Conservation (phyloP, 2,329 filamentous ascomycete genomes). For the Fusarium incarnatum region DNA sequence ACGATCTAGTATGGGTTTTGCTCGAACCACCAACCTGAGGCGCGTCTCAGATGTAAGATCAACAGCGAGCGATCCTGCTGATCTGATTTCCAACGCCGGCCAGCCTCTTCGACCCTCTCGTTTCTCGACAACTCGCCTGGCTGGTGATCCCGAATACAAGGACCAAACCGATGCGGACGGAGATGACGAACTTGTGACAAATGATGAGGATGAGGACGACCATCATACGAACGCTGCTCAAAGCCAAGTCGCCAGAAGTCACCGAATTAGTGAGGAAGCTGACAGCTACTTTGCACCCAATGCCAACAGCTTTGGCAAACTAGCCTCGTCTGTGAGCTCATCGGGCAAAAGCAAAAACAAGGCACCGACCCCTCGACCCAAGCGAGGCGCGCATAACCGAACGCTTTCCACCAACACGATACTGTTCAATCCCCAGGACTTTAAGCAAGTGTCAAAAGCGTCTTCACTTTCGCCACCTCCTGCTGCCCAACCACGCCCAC, state of each 20-base stretch:
- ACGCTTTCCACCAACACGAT: slow-evolving; percentile 87
- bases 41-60: slow-evolving; percentile 69
- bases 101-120: slow-evolving; percentile 45
- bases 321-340: slow-evolving; percentile 52
- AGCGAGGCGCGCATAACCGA: slow-evolving; percentile 70
- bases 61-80: slow-evolving; percentile 72
- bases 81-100: slow-evolving; percentile 67
- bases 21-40: slow-evolving; percentile 60
- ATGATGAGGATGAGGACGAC: slow-evolving; percentile 77
- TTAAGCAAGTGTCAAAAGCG: slow-evolving; percentile 52
- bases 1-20: slow-evolving; percentile 65
- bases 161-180: slow-evolving; percentile 85
- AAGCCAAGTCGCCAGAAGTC: slow-evolving; percentile 46
- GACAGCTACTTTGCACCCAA: slow-evolving; percentile 68
- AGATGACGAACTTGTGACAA: slow-evolving; percentile 88
- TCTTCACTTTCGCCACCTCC: slow-evolving; percentile 59
- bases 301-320: slow-evolving; percentile 55
- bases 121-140: slow-evolving; percentile 56
- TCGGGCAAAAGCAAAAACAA: slow-evolving; percentile 46
- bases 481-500: slow-evolving; percentile 49
- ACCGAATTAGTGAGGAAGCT: slow-evolving; percentile 49
- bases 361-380: slow-evolving; percentile 51
- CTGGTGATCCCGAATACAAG: slow-evolving; percentile 56
- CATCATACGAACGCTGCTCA: slow-evolving; percentile 58
- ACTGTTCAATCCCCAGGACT: slow-evolving; percentile 77